Percentiles rank a stretch among this genome's conserved stretches.
phyloP scores from a whole-genome alignment of 2,329 filamentous ascomycete species.

The Dactylellina leptospora region DNA sequence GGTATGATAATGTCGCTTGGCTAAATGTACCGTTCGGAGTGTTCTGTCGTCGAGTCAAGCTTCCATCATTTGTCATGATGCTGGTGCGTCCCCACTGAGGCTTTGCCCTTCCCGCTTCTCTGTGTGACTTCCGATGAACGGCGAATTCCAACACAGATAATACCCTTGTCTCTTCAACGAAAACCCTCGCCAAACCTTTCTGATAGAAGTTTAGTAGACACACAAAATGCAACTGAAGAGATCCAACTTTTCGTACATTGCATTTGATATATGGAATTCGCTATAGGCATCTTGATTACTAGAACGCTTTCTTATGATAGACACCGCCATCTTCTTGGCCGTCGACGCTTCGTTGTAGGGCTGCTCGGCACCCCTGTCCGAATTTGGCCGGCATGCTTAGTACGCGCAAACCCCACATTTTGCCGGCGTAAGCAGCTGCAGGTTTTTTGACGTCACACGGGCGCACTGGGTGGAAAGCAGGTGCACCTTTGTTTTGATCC shows the following conservation, averaged over 20 bases:
- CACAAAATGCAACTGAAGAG: constrained; percentile 47
- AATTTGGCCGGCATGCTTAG: background rate
- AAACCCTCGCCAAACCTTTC: constrained; percentile 21
- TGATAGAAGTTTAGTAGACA: constrained; percentile 20
- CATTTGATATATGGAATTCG: constrained; percentile 17
- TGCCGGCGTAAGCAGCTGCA: background rate
- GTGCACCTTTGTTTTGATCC: constrained; percentile 51
- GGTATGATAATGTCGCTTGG: constrained; percentile 11
- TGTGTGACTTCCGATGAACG: constrained; percentile 42
- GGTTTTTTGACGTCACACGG: constrained; percentile 45
- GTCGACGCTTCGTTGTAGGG: constrained; percentile 20
- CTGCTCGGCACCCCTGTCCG: constrained; percentile 20
- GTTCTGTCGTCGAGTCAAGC: constrained; percentile 29
- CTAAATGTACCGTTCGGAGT: constrained; percentile 9
- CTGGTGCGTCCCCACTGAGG: constrained; percentile 29
- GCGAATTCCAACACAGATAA: constrained; percentile 33
- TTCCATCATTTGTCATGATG: constrained; percentile 44
- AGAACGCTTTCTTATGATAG: constrained; percentile 4
- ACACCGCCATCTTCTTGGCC: constrained; percentile 36
- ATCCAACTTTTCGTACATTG: constrained; percentile 32
- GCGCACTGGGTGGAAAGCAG: constrained; percentile 9
- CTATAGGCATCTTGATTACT: constrained; percentile 11
- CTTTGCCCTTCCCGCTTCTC: constrained; percentile 46
- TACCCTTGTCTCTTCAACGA: background rate
- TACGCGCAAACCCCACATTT: constrained; percentile 37